A percentile compares a stretch with the other conserved stretches of the same genome.
phyloP scores from a whole-genome alignment of 2,329 filamentous ascomycete genomes.

The Pseudogymnoascus verrucosus region DNA sequence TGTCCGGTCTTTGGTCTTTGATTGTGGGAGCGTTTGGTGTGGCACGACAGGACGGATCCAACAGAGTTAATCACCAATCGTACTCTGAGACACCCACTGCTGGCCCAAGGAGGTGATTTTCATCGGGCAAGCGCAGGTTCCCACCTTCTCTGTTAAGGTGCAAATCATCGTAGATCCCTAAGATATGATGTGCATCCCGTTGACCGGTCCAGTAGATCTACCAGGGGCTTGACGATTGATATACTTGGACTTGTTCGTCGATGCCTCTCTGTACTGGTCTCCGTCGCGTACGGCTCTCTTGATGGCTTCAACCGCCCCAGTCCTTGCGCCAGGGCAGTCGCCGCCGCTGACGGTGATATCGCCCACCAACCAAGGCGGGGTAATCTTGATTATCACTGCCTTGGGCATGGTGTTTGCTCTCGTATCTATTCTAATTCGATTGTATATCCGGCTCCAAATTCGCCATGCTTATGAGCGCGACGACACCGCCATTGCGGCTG shows the following conservation, averaged over 20 bases:
- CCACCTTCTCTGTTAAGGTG: not conserved
- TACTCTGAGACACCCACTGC: not conserved
- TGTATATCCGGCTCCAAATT: conserved; percentile 31
- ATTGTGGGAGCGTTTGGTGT: not conserved
- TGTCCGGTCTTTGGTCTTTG: not conserved
- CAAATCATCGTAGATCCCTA: not conserved
- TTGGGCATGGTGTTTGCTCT: conserved; percentile 32
- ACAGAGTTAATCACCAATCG: not conserved
- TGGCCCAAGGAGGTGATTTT: not conserved
- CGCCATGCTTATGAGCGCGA: conserved; percentile 23
- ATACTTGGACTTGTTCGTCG: not conserved
- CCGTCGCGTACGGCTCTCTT: not conserved
- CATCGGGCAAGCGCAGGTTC: not conserved
- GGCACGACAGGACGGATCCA: not conserved
- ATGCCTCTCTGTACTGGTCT: not conserved
- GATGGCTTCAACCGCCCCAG: not conserved
- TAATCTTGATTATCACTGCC: conserved; percentile 33
- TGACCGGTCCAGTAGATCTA: not conserved
- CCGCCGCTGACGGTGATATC: conserved; percentile 31
- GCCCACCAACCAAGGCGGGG: conserved; percentile 32
- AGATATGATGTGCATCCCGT: not conserved
- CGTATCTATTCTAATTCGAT: conserved; percentile 32
- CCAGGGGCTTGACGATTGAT: not conserved
- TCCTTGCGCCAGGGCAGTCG: conserved; percentile 13
- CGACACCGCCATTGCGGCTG: conserved; percentile 29